Percentiles rank a stretch among this genome's conserved stretches.
Evolutionary conservation across 73 alveolate genomes (phyloP).

Genomic region (Paramecium pentaurelia): DNA sequence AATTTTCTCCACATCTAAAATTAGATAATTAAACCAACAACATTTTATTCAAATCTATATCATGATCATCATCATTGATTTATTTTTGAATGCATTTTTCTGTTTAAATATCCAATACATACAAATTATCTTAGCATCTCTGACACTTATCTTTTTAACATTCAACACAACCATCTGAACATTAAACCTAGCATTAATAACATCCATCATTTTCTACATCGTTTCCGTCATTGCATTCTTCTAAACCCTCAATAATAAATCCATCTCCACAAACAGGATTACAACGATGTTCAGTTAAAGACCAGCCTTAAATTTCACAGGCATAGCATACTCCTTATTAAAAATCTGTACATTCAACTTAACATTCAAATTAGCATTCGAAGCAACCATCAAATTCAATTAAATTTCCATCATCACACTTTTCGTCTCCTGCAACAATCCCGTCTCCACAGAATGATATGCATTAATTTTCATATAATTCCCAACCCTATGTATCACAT

Average conservation of each 20-base stretch:
- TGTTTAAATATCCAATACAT: too few relatives aligned
- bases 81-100: too few relatives aligned
- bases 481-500: not conserved
- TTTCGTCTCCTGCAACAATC: not conserved
- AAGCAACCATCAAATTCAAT: not conserved
- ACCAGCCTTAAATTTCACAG: not conserved
- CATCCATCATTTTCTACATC: not conserved
- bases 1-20: too few relatives aligned
- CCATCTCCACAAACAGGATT: not conserved
- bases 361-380: not conserved
- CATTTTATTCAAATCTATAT: too few relatives aligned
- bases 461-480: too few relatives aligned
- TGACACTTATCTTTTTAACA: not conserved
- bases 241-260: not conserved
- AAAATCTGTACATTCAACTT: not conserved
- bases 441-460: too few relatives aligned
- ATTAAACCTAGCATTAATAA: not conserved
- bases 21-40: too few relatives aligned
- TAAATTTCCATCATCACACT: not conserved
- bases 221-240: not conserved
- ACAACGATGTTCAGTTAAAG: too few relatives aligned
- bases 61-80: too few relatives aligned
- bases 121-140: too few relatives aligned
- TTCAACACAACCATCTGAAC: not conserved
- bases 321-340: not conserved